Evolutionary conservation across 2,329 filamentous ascomycete genomes (phyloP).

Genomic region (Fusarium sarcochroum): DNA sequence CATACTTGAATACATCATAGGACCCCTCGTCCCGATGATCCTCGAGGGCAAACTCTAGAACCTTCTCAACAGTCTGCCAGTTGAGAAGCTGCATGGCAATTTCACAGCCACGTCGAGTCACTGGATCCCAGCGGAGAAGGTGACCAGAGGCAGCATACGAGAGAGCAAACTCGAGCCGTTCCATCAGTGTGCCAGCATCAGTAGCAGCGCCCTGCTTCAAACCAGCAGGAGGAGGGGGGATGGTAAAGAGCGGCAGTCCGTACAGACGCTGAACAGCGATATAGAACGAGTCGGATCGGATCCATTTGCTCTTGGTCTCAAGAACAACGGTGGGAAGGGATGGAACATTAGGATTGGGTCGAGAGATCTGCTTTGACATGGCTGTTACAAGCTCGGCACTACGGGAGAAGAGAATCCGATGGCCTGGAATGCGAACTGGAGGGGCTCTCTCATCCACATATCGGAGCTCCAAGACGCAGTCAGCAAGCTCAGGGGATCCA

Average conservation of each 20-base stretch:
- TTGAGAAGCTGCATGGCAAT: constrained; percentile 70
- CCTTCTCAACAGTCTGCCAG: constrained; percentile 74
- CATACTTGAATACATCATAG: constrained; percentile 64
- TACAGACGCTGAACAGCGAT: constrained; percentile 71
- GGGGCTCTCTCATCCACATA: constrained; percentile 57
- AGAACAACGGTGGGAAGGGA: constrained; percentile 56
- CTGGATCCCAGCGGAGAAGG: constrained; percentile 67
- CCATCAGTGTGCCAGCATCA: constrained; percentile 56
- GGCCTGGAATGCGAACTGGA: constrained; percentile 64
- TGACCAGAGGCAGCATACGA: constrained; percentile 76
- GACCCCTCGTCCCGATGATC: constrained; percentile 53
- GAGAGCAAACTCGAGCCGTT: constrained; percentile 69
- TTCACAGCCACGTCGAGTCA: constrained; percentile 71
- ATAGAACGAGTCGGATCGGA: constrained; percentile 70
- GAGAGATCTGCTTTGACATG: constrained; percentile 49
- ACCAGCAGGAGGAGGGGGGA: constrained; percentile 49
- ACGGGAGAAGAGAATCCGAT: constrained; percentile 69
- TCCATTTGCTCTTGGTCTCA: constrained; percentile 65
- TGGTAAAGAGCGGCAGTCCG: constrained; percentile 63
- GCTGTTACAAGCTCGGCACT: constrained; percentile 55
- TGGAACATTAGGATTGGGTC: constrained; percentile 48
- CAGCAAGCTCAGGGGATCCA: constrained; percentile 53
- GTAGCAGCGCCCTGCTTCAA: constrained; percentile 51
- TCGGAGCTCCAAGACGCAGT: constrained; percentile 63
- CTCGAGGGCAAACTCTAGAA: constrained; percentile 70